Base-by-base conservation (phyloP, 2,329 filamentous ascomycete species). In the Phialophora macrospora region DNA sequence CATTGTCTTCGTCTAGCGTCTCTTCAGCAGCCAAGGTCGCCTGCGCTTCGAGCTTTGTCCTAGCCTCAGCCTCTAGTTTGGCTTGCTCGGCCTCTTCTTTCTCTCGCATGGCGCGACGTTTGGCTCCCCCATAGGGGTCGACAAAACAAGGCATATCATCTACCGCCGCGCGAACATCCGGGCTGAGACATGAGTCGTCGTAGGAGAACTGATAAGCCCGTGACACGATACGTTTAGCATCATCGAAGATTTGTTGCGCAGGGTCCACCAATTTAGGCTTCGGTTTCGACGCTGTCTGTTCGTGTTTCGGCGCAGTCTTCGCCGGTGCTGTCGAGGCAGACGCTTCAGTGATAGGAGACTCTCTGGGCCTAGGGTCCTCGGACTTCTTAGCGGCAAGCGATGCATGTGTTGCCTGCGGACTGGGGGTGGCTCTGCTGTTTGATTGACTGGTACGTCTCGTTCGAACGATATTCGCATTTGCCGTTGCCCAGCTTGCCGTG, bases 401-500 rank as follows among this genome's bases (percentile, higher is more conserved):
- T n/a, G 81, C 80, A 68, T 79, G 79, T 2, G 79, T 75, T 24
- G 81, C 84, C 44, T 90, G 90, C 54, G 94, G 93, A 75, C 93
- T 97, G 2, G 92, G 89, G 28, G 91, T 88, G 22, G 91, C 90
- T 69, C 87, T 88, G 73, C 90, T 96, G 0, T 91, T 93, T 34
- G 91, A 90, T 71, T 93, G 87, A 73, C 93, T 97, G n/a, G 79
- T 72, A 34, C 80, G 66, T 87, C 91, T 72, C 85, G 87, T 73
- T 88, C 88, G 78, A 83, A 84, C 70, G 84, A 86, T 77, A 82
- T 87, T 74, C 63, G 88, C 82, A 74, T 89, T 86, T 75, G 80
- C 88, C 69, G 85, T 88, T 22, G 94, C 95, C 95, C 95, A 99
- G 74, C 90, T 97, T 4, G 94, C 95, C 3, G 93, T 93, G 1